These are phyloP conservation scores for Lipomyces anomalus DNA, from an alignment of 805 yeast species.

Conservation along the genomic window DNA sequence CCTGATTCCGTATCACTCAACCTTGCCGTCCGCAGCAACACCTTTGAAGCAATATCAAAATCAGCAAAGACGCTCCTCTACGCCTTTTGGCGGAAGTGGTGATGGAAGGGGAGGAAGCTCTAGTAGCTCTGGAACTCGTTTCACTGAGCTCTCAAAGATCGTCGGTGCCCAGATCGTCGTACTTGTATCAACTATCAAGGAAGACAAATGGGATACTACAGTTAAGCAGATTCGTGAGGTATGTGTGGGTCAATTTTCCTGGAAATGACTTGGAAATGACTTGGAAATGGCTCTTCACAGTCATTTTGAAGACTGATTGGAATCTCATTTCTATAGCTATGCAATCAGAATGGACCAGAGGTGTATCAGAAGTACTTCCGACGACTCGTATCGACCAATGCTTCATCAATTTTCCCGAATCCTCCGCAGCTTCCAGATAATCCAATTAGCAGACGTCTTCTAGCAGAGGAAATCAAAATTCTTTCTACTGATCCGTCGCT, in stretches of 20 bases:
- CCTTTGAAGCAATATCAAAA: neutral
- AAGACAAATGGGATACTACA: conserved; percentile 38
- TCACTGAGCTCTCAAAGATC: conserved; percentile 32
- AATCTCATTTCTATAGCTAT: conserved; percentile 29
- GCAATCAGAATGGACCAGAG: conserved; percentile 35
- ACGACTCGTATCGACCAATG: conserved; percentile 29
- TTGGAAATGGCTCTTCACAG: neutral
- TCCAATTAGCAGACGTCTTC: conserved; percentile 27
- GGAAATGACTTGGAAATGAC: neutral
- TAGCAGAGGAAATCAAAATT: conserved; percentile 13
- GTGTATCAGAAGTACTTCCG: conserved; percentile 34
- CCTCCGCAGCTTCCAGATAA: conserved; percentile 24
- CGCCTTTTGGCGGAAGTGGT: too few species aligned
- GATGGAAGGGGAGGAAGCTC: neutral
- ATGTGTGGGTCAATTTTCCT: conserved; percentile 4
- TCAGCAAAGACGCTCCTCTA: neutral
- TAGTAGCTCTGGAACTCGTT: conserved; percentile 11
- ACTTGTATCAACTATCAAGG: conserved; percentile 42
- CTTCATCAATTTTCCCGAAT: conserved; percentile 25
- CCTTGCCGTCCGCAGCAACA: neutral
- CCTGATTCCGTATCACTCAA: neutral
- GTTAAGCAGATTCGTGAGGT: conserved; percentile 42
- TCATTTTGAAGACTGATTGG: neutral
- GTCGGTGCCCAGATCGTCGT: conserved; percentile 50
- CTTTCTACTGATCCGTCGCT: conserved; percentile 14